Evolutionary conservation across 805 yeast species (phyloP), one percentile per base, ranked within the genome.

Genomic region (Lachancea mirantina): DNA sequence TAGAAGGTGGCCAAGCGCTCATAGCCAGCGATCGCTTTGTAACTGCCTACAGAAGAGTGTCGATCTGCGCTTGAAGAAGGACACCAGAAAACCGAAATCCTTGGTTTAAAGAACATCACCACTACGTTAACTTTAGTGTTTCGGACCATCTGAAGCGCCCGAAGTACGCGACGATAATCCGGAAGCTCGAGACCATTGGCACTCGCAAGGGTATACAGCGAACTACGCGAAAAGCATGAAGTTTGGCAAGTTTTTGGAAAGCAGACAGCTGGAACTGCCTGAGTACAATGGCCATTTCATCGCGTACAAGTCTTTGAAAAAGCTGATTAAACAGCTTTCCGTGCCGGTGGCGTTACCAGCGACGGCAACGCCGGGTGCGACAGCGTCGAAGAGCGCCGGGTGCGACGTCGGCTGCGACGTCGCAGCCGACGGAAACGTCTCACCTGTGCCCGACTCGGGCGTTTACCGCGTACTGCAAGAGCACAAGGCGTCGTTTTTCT

Each of bases 201-300:
- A n/a, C n/a, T n/a, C n/a, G n/a, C n/a, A n/a, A n/a, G n/a, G n/a
- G n/a, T n/a, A n/a, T n/a, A n/a, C n/a, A 16, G 15, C 28, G 19
- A 16, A n/a, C 14, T 14, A 13, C 6, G 22, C 9, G 22, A 8
- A 19, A 8, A 28, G 17, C 25, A 64, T 65, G 98, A 92, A 92
- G 68, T 92, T 87, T 59, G 98, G 98, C 32, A 92, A 92, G 61
- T 84, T 85, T 53, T 68, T 92, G 55, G 97, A 95, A 43, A 82
- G 94, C 26, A 76, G 96, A 55, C 96, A 87, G 61, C 68, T 92
- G 46, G 96, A 89, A 58, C 67, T 89, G 38, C 97, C 97, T 8
- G 98, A 92, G 59, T 92, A 92, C 57, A 77, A 94, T 30, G 87
- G 89, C 23, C 81, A 84, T 55, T 92, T 89, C 64, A 89, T 92